These are phyloP conservation scores for Stentor roeselii DNA, from an alignment of 73 alveolate genomes.

Conservation along the genomic window DNA sequence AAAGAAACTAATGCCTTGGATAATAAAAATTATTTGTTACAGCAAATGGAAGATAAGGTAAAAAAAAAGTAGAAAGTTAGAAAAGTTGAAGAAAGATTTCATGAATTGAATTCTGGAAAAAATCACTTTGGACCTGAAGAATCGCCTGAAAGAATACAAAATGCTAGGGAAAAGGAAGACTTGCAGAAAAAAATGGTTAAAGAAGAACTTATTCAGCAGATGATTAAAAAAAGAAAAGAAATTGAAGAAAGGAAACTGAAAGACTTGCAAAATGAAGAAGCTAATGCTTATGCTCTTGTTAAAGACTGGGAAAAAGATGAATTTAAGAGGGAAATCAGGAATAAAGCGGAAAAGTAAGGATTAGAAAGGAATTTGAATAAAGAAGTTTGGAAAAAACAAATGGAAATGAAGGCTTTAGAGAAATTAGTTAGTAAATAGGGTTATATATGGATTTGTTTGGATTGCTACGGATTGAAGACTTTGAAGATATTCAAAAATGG, in stretches of 20 bases:
- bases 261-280: background rate
- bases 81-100: background rate
- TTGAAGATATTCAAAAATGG: too few species aligned
- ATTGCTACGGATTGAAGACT: too few species aligned
- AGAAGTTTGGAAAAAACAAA: background rate
- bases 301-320: background rate
- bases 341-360: background rate
- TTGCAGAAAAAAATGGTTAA: background rate
- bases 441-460: too few species aligned
- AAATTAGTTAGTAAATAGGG: background rate
- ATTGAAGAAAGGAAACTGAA: background rate
- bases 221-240: background rate
- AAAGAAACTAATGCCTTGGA: background rate
- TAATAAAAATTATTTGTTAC: background rate
- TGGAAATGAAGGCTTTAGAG: background rate
- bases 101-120: background rate
- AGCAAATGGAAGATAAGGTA: background rate
- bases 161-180: background rate
- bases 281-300: background rate
- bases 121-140: background rate
- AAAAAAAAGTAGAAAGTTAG: background rate
- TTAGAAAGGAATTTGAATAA: background rate
- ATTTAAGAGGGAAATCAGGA: background rate
- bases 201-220: background rate
- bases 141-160: background rate